These are phyloP conservation scores for Dendrobium nobile DNA, from an alignment of 106 monocot genomes.

Conservation along the genomic window DNA sequence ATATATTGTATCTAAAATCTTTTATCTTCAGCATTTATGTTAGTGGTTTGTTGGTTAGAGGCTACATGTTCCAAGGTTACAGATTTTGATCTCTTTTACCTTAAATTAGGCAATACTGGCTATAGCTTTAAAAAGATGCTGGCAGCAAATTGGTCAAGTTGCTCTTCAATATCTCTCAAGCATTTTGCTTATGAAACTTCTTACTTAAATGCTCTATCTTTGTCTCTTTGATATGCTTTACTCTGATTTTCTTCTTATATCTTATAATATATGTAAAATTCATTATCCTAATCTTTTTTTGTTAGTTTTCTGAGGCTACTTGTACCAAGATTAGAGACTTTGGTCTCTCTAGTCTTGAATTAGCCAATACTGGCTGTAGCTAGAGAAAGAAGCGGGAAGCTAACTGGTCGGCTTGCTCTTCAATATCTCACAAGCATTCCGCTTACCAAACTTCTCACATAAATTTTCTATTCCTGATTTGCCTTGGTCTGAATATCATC, in stretches of 20 bases:
- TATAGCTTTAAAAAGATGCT: background rate
- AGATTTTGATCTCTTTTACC: background rate
- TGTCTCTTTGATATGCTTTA: background rate
- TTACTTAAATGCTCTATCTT: background rate
- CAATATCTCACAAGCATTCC: background rate
- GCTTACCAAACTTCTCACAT: background rate
- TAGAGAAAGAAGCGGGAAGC: background rate
- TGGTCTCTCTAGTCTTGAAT: background rate
- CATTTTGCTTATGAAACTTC: background rate
- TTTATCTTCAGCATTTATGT: too few species aligned
- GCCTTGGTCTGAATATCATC: background rate
- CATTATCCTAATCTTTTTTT: background rate
- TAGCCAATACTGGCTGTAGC: background rate
- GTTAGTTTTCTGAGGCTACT: background rate
- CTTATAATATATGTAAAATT: background rate
- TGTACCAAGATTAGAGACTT: conserved; percentile 1
- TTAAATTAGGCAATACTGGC: background rate
- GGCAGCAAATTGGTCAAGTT: background rate
- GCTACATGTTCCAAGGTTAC: background rate
- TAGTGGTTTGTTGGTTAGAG: too few species aligned
- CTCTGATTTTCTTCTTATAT: background rate
- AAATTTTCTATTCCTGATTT: background rate
- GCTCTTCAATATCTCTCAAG: background rate
- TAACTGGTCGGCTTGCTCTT: background rate
- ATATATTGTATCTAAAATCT: too few species aligned